Evolutionary conservation across 108 stramenopile species (phyloP).

Genomic region (Schizochytrium sp.): DNA sequence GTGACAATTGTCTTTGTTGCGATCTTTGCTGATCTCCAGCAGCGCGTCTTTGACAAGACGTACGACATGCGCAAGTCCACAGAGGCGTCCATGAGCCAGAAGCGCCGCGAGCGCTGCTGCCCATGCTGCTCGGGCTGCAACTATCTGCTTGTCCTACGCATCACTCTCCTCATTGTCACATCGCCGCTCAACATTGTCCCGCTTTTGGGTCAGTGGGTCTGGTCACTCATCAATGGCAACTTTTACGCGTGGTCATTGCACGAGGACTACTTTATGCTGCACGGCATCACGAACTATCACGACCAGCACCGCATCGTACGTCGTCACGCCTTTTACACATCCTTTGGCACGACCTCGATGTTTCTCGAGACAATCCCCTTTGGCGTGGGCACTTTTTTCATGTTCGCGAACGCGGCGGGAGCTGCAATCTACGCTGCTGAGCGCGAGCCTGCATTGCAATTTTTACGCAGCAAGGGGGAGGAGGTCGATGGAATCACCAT

Average conservation of each 20-base stretch:
- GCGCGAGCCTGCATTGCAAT: not conserved
- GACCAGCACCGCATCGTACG: not conserved
- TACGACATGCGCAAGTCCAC: not conserved
- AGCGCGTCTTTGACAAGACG: not conserved
- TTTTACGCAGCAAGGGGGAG: not conserved
- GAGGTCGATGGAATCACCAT: not conserved
- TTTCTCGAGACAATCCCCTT: not conserved
- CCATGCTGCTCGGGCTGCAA: not conserved
- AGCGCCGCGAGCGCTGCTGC: not conserved
- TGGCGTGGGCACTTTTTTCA: not conserved
- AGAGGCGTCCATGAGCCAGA: not conserved
- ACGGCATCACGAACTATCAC: not conserved
- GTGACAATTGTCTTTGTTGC: not conserved
- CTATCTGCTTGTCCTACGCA: not conserved
- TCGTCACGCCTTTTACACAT: not conserved
- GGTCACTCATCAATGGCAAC: not conserved
- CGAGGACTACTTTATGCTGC: not conserved
- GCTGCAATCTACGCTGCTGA: constrained; percentile 1
- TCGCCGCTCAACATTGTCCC: not conserved
- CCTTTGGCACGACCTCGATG: not conserved
- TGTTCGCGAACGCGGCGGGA: not conserved
- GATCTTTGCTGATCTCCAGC: not conserved
- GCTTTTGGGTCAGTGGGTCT: not conserved
- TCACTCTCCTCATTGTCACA: not conserved
- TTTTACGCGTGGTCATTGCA: not conserved